Conservation (phyloP, 345 rosid species). For the Limnanthes douglasii region DNA sequence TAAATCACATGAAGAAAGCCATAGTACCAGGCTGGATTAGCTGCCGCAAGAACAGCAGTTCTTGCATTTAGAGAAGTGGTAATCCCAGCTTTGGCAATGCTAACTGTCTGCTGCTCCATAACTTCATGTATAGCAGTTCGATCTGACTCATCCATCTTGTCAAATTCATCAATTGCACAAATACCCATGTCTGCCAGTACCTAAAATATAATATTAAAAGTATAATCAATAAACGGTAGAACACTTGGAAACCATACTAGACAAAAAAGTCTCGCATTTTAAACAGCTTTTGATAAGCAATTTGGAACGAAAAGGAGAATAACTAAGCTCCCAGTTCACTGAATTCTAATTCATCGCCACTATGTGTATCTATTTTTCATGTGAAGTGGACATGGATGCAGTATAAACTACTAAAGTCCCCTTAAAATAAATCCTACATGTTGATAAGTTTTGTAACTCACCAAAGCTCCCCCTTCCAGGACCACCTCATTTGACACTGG, state of each 20-base stretch:
- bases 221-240: slow-evolving; percentile 5
- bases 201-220: slow-evolving; percentile 28
- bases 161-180: slow-evolving; percentile 98
- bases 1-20: slow-evolving; percentile 1
- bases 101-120: slow-evolving; percentile 99
- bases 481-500: slow-evolving; percentile 96
- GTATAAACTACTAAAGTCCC: too few relatives aligned
- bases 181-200: slow-evolving; percentile 99
- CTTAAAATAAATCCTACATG: background rate
- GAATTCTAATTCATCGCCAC: too few relatives aligned
- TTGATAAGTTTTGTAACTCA: slow-evolving; percentile 21
- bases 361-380: too few relatives aligned
- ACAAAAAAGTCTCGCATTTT: too few relatives aligned
- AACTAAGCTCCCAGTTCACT: too few relatives aligned
- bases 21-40: slow-evolving; percentile 94
- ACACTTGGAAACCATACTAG: slow-evolving; percentile 3
- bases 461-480: slow-evolving; percentile 98
- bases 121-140: slow-evolving; percentile 98
- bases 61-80: slow-evolving; percentile 95
- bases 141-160: slow-evolving; percentile 99
- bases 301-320: too few relatives aligned
- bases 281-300: too few relatives aligned
- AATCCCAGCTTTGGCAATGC: slow-evolving; percentile 99
- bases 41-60: slow-evolving; percentile 97
- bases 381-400: too few relatives aligned